Evolutionary conservation across 495 filamentous ascomycete genomes (phyloP), one percentile per base, ranked within the genome.

Genomic region (Immersiella caudata): DNA sequence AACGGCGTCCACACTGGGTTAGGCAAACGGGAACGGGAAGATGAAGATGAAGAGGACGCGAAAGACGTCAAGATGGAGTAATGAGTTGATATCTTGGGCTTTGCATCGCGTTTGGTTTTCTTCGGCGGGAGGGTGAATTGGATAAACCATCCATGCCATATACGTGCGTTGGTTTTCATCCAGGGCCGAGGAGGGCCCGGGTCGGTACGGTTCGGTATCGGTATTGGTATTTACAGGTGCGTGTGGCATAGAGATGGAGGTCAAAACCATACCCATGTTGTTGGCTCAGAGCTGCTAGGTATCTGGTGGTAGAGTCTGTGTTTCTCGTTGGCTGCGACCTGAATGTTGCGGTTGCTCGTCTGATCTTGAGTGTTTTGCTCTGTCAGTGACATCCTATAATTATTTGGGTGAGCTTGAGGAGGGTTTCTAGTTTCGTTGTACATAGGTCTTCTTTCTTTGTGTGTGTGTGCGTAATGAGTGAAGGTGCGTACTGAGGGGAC

Each of bases 21-120:
- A n/a, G 52, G 56, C 8, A 59, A 59, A 33, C 22, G 56, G 26
- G 56, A 59, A 26, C 22, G 56, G 25, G 56, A 59, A 20, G 56
- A 59, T 4, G 56, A 59, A 5, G 26, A 33, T 6, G 56, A 27
- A 24, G 26, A n/a, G 56, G 25, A 26, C 9, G 21, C 1, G 6
- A 59, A 33, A 33, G 56, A 33, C 16, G 24, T 59, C 56, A 59
- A 59, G 56, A 59, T 59, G 56, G 56, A 59, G 56, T 22, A 33
- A 59, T n/a, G 25, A 33, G 24, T 6, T 59, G 56, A 33, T 33
- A 29, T 14, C 26, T 26, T 24, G 7, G 20, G 52, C 8, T 26
- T n/a, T 22, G 21, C 52, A 26, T 55, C 25, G 52, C 20, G 52
- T 24, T 11, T 11, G 16, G 24, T 55, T 7, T 24, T n/a, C 7